Evolutionary conservation across 192 early-diverging fungal species (phyloP).

Genomic region (Glomus cerebriforme): DNA sequence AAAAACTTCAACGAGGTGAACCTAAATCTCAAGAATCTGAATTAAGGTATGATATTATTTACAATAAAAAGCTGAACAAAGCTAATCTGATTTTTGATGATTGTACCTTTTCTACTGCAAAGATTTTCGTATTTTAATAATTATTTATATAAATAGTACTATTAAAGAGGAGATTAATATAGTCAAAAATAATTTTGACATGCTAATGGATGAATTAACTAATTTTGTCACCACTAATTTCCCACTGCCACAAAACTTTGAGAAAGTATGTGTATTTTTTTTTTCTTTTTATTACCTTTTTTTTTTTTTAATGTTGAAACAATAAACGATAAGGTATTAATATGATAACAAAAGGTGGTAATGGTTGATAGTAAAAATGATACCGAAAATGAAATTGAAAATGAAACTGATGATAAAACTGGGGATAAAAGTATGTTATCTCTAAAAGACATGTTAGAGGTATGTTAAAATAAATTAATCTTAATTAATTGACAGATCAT

Average conservation of each 20-base stretch:
- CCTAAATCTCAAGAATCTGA: background rate
- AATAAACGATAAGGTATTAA: background rate
- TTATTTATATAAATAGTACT: background rate
- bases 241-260: background rate
- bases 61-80: background rate
- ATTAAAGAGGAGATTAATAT: background rate
- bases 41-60: background rate
- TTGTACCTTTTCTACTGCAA: background rate
- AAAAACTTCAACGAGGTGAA: background rate
- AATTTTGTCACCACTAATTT: conserved; percentile 5
- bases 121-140: background rate
- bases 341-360: background rate
- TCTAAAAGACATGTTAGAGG: background rate
- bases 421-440: background rate
- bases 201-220: background rate
- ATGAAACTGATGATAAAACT: no score
- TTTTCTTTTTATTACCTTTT: background rate
- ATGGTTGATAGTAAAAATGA: no score
- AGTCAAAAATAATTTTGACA: background rate
- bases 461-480: background rate
- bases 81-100: no score
- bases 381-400: no score
- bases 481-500: background rate
- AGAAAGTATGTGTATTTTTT: background rate
- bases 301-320: background rate